phyloP scores from a whole-genome alignment of 805 yeast genomes.

The Schwanniomyces polymorphus region DNA sequence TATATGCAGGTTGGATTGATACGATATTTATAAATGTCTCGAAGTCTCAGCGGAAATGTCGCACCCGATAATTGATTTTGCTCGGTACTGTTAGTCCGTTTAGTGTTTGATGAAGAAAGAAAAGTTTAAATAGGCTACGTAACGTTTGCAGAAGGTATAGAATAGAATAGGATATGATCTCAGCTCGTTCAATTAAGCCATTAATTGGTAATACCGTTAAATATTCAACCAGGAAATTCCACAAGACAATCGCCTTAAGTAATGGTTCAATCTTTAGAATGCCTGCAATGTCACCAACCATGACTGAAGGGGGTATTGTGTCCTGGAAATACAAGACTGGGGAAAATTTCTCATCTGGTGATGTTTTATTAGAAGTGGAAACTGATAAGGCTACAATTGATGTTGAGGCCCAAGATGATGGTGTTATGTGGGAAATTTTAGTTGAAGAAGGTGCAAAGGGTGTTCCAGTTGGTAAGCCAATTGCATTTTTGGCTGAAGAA shows the following conservation, averaged over 20 bases:
- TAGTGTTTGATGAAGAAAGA: background rate
- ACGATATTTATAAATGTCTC: background rate
- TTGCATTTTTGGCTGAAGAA: slow-evolving; percentile 85
- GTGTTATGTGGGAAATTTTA: slow-evolving; percentile 75
- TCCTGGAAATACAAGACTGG: slow-evolving; percentile 80
- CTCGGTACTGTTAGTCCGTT: slow-evolving; percentile 8
- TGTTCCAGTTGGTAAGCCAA: slow-evolving; percentile 82
- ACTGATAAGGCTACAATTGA: slow-evolving; percentile 84
- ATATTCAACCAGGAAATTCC: slow-evolving; percentile 1
- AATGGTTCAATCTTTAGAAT: slow-evolving; percentile 63
- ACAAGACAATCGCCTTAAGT: slow-evolving; percentile 1
- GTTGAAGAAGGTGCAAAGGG: slow-evolving; percentile 74
- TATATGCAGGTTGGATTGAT: background rate
- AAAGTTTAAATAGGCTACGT: background rate
- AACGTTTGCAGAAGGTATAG: background rate
- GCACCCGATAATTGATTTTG: slow-evolving; percentile 4
- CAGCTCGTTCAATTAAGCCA: slow-evolving; percentile 3
- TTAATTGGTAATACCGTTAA: slow-evolving; percentile 1
- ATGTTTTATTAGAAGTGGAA: slow-evolving; percentile 77
- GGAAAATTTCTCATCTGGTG: slow-evolving; percentile 77
- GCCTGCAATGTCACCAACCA: slow-evolving; percentile 99
- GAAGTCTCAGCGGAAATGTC: slow-evolving; percentile 6
- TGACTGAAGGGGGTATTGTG: slow-evolving; percentile 93
- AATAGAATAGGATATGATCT: slow-evolving; percentile 4
- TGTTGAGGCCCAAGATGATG: slow-evolving; percentile 91